Percentiles rank a stretch among this genome's conserved stretches.
Evolutionary conservation across 2,329 filamentous ascomycete genomes (phyloP).

Genomic region (Penicillium sp.): DNA sequence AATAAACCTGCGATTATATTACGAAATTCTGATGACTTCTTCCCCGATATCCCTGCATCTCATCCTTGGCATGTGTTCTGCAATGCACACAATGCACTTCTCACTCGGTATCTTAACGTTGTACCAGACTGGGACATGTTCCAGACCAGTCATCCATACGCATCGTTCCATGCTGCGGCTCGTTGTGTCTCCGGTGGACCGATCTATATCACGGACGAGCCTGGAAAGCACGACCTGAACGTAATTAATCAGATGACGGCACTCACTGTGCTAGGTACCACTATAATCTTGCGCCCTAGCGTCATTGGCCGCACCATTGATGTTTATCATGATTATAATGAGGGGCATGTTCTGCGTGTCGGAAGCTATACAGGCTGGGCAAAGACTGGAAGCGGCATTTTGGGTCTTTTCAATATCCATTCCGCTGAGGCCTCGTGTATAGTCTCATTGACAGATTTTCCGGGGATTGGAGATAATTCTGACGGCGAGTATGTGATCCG

Average conservation of each 20-base stretch:
- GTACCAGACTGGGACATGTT: slow-evolving; percentile 85
- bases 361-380: slow-evolving; percentile 74
- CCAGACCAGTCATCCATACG: slow-evolving; percentile 69
- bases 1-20: slow-evolving; percentile 73
- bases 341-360: slow-evolving; percentile 73
- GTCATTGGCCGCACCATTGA: slow-evolving; percentile 72
- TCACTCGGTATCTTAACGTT: slow-evolving; percentile 83
- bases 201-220: slow-evolving; percentile 90
- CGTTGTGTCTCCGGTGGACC: slow-evolving; percentile 88
- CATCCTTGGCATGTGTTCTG: slow-evolving; percentile 96
- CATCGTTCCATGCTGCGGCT: slow-evolving; percentile 84
- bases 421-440: slow-evolving; percentile 66
- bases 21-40: slow-evolving; percentile 89
- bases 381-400: slow-evolving; percentile 71
- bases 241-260: slow-evolving; percentile 83
- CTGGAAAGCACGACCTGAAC: slow-evolving; percentile 75
- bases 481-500: slow-evolving; percentile 69
- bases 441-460: slow-evolving; percentile 71
- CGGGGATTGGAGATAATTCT: slow-evolving; percentile 62
- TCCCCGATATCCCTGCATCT: slow-evolving; percentile 75
- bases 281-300: slow-evolving; percentile 79
- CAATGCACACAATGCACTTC: slow-evolving; percentile 84
- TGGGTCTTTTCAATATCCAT: slow-evolving; percentile 84
- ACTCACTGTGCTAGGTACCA: slow-evolving; percentile 69
- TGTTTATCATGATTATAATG: slow-evolving; percentile 75